phyloP scores from a whole-genome alignment of 805 yeast genomes.

The Sugiyamaella boreocaroliniensis region DNA sequence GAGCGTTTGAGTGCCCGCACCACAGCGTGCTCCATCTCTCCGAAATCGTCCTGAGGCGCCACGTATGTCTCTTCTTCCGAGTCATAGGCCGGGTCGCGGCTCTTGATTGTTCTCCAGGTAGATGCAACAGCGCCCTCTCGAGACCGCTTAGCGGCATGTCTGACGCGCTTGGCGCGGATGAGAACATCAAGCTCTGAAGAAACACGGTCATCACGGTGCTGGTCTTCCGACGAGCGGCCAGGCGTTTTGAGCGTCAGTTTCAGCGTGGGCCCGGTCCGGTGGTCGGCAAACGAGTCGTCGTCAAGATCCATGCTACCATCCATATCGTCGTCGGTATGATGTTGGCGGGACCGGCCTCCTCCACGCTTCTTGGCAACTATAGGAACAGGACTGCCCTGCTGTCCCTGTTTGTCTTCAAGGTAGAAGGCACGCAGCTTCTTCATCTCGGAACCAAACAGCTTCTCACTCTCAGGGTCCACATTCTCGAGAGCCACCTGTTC shows the following conservation, averaged over 20 bases:
- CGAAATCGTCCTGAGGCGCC: slow-evolving; percentile 19
- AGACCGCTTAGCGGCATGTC: slow-evolving; percentile 18
- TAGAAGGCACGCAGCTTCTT: slow-evolving; percentile 33
- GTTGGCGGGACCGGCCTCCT: background rate
- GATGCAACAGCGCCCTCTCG: slow-evolving; percentile 24
- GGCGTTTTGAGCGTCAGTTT: slow-evolving; percentile 7
- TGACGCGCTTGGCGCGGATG: slow-evolving; percentile 18
- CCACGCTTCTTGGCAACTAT: background rate
- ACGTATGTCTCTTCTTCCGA: slow-evolving; percentile 14
- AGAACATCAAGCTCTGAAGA: slow-evolving; percentile 22
- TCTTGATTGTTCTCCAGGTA: slow-evolving; percentile 26
- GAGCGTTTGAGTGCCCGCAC: slow-evolving; percentile 23
- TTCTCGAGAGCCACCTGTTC: slow-evolving; percentile 33
- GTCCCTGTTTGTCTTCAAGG: slow-evolving; percentile 22
- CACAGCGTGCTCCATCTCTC: slow-evolving; percentile 23
- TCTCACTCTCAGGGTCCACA: slow-evolving; percentile 40
- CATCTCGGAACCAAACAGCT: slow-evolving; percentile 39
- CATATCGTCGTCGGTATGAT: background rate
- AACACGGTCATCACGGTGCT: slow-evolving; percentile 10
- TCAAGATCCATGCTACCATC: background rate
- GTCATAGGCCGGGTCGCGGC: slow-evolving; percentile 30
- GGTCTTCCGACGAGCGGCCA: background rate
- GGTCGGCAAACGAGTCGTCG: background rate
- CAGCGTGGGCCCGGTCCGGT: slow-evolving; percentile 1
- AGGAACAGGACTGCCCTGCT: background rate